Base-by-base conservation (phyloP, 305 asterid genomes). In the Fraxinus albicans region DNA sequence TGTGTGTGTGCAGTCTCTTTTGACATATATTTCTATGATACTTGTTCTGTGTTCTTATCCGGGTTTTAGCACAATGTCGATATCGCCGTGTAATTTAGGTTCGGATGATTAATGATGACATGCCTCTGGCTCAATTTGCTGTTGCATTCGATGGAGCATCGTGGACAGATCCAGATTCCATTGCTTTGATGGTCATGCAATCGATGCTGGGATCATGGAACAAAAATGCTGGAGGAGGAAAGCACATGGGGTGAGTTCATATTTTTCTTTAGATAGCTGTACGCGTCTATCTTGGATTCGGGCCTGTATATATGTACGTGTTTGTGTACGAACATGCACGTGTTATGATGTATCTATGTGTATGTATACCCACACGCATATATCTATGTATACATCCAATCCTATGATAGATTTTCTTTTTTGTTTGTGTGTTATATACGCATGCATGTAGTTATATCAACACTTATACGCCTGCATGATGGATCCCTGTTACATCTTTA, bases 191-290 rank as follows among this genome's bases (percentile, higher is more conserved):
- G 93, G 93, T 91, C 67, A 91, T 92, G 88, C 96, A 92, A 84
- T 86, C 92, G 1, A 88, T 92, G 93, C 84, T 92, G 87, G 96
- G 96, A 77, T 87, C 96, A 77, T 96, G 99, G 98, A 93, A 89
- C 79, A 95, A 95, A 85, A 91, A 77, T 90, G 93, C 92, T 9
- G 91, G 94, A 77, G 97, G 96, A 13, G 99, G 98, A 82, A 94
- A 92, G 88, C 98, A 97, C 86, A 91, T 90, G 94, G 97, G 98
- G 97, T 97, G 82, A 83, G 92, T 69, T 69, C 21, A 1, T 86
- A 80, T 77, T 55, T 74, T 21, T 76, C 70, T 2, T 86, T 47
- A 15, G 40, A 21, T 23, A 23, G 58, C 44, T 50, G n/a, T 31
- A 5, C 55, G 29, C 9, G 2, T 31, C 36, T 69, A 69, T 8